phyloP scores from a whole-genome alignment of 1,284 basidiomycete species.

The Marasmius sp. region DNA sequence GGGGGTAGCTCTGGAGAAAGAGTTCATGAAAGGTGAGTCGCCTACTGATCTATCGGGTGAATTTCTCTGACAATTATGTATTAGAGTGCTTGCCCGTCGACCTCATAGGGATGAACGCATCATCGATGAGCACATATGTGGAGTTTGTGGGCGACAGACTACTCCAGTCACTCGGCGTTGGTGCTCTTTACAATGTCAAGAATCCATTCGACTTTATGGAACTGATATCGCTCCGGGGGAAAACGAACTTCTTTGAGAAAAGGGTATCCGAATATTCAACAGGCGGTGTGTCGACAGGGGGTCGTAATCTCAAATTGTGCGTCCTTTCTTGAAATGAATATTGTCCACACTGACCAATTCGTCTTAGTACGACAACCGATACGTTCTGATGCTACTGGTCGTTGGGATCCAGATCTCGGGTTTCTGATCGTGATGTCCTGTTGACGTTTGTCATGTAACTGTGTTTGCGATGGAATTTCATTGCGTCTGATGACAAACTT shows the following conservation, averaged over 20 bases:
- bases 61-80: constrained; percentile 1
- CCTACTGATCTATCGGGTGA: neutral
- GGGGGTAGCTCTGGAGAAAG: constrained; percentile 84
- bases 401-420: too few relatives aligned
- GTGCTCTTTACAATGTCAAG: constrained; percentile 69
- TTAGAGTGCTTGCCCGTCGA: constrained; percentile 70
- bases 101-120: constrained; percentile 84
- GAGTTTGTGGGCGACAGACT: constrained; percentile 96
- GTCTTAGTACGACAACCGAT: too few relatives aligned
- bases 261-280: constrained; percentile 85
- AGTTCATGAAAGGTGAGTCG: constrained; percentile 73
- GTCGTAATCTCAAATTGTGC: too few relatives aligned
- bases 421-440: too few relatives aligned
- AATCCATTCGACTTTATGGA: constrained; percentile 89
- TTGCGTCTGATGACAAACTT: too few relatives aligned
- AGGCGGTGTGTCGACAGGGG: constrained; percentile 46
- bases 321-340: too few relatives aligned
- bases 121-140: constrained; percentile 92
- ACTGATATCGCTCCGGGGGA: constrained; percentile 82
- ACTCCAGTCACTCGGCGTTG: constrained; percentile 77
- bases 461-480: too few relatives aligned
- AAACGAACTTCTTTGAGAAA: constrained; percentile 75
- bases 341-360: too few relatives aligned
- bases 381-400: too few relatives aligned
- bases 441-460: too few relatives aligned